Evolutionary conservation across 768 basidiomycete genomes (phyloP).

Genomic region (Trametes gibbosa): DNA sequence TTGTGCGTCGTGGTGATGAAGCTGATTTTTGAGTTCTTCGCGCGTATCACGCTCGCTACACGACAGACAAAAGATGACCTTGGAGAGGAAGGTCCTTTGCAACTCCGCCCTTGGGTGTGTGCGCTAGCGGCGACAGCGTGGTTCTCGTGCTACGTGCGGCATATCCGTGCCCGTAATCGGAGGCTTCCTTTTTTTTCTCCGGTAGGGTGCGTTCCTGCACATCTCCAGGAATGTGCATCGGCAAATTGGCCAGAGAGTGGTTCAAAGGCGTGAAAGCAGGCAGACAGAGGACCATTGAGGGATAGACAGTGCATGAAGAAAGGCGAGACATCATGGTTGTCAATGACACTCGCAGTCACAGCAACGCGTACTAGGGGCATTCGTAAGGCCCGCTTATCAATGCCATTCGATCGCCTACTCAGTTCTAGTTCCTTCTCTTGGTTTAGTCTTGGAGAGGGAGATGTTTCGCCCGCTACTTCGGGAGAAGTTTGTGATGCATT

Average conservation of each 20-base stretch:
- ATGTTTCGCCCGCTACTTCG: background rate
- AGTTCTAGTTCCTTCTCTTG: background rate
- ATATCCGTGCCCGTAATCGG: no score
- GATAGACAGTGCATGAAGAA: background rate
- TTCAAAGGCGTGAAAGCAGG: no score
- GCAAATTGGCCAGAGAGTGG: no score
- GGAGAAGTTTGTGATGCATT: background rate
- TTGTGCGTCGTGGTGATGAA: background rate
- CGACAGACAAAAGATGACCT: background rate
- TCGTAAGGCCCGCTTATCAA: constrained; percentile 1
- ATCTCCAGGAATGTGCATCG: no score
- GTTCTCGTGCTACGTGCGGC: background rate
- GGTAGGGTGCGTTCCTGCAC: no score
- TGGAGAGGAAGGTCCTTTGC: background rate
- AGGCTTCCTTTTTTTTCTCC: no score
- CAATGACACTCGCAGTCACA: background rate
- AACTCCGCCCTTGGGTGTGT: constrained; percentile 1
- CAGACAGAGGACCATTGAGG: no score
- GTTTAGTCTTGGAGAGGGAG: background rate
- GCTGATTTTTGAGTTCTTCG: no score
- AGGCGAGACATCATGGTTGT: background rate
- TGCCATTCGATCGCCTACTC: background rate
- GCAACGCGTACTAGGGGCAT: background rate
- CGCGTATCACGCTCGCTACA: background rate
- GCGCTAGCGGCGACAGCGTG: background rate